These are phyloP conservation scores for Ganoderma resinaceum DNA, from an alignment of 1,284 basidiomycete genomes.

Conservation along the genomic window DNA sequence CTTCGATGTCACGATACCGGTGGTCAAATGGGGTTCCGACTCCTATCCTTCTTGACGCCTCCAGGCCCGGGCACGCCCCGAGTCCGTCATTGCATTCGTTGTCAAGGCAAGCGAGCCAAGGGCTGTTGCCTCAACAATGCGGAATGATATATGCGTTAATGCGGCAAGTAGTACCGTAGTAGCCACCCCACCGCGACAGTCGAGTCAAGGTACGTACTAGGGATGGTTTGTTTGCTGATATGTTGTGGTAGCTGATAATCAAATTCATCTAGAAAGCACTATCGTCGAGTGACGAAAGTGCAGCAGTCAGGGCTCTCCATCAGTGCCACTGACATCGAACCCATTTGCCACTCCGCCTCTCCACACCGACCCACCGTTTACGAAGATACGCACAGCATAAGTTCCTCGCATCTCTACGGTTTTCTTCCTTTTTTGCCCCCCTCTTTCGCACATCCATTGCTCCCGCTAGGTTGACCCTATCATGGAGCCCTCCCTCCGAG, in stretches of 20 bases:
- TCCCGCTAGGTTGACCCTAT: neutral
- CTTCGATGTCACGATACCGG: conserved; percentile 1
- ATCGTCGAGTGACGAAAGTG: neutral
- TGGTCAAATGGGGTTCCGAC: neutral
- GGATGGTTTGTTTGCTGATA: neutral
- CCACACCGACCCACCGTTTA: neutral
- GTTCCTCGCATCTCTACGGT: too few species aligned
- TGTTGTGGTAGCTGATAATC: neutral
- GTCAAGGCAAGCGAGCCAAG: neutral
- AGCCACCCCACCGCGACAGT: neutral
- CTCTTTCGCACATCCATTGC: neutral
- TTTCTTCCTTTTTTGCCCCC: neutral
- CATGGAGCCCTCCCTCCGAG: neutral
- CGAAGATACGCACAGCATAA: neutral
- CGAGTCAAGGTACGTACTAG: neutral
- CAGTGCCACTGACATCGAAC: conserved; percentile 1
- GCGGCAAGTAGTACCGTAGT: neutral
- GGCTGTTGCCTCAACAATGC: neutral
- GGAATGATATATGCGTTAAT: neutral
- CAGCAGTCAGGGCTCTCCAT: neutral
- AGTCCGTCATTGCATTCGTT: neutral
- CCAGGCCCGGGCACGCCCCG: neutral
- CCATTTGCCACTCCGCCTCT: neutral
- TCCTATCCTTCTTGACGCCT: neutral
- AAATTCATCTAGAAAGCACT: neutral